phyloP scores from a whole-genome alignment of 2,329 filamentous ascomycete species.

The Daldinia sp. region DNA sequence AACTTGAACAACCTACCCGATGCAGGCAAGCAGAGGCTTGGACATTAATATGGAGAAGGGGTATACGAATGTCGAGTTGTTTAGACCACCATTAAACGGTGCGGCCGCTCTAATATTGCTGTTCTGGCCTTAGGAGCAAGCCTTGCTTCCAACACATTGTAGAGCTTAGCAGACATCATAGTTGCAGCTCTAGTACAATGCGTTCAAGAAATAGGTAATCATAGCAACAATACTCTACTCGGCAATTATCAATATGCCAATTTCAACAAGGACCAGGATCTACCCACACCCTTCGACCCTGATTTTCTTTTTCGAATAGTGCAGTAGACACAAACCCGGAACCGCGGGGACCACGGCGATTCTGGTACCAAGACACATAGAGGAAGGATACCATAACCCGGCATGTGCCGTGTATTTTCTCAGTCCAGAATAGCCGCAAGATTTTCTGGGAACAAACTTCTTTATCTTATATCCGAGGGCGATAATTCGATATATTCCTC shows the following conservation, averaged over 20 bases:
- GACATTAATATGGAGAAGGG: conserved; percentile 1
- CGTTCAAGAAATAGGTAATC: not conserved
- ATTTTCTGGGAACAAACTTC: not conserved
- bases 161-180: not conserved
- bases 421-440: not conserved
- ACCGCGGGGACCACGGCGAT: conserved; percentile 1
- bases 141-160: not conserved
- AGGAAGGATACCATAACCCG: conserved; percentile 2
- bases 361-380: conserved; percentile 9
- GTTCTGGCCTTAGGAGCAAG: conserved; percentile 6
- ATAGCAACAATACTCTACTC: conserved; percentile 17
- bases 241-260: not conserved
- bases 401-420: not conserved
- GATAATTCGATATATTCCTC: not conserved
- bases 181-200: not conserved
- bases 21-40: conserved; percentile 9
- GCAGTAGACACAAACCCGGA: not conserved
- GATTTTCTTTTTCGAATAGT: conserved; percentile 17
- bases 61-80: not conserved
- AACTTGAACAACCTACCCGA: not conserved
- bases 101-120: not conserved
- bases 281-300: conserved; percentile 1
- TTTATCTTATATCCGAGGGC: conserved; percentile 6
- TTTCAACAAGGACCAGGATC: not conserved
- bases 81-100: not conserved